These are phyloP conservation scores for Immersiporthe knoxdaviesiana DNA, from an alignment of 2,329 filamentous ascomycete genomes.

Conservation along the genomic window DNA sequence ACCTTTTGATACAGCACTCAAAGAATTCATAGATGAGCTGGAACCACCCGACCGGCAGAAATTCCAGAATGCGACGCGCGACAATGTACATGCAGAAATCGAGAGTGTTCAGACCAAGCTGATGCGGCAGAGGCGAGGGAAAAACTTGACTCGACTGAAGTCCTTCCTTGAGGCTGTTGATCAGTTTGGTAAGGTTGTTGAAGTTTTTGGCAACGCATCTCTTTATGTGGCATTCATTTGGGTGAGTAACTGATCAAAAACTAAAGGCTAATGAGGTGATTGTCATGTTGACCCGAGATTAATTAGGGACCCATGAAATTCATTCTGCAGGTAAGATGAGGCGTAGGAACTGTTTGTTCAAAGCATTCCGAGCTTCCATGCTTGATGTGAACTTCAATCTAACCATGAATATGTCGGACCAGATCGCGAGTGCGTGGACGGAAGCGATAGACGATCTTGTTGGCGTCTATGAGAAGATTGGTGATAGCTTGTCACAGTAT, in stretches of 20 bases:
- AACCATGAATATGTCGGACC: too few species aligned
- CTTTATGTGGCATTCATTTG: conserved; percentile 13
- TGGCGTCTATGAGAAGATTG: conserved; percentile 18
- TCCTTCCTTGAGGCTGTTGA: conserved; percentile 12
- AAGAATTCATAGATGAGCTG: conserved; percentile 9
- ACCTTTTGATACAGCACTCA: not conserved
- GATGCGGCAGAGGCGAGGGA: conserved; percentile 6
- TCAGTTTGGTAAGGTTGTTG: conserved; percentile 14
- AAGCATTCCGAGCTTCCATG: not conserved
- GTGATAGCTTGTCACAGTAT: conserved; percentile 10
- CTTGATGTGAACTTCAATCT: too few species aligned
- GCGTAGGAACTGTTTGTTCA: not conserved
- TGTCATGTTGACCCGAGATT: not conserved
- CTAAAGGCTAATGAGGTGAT: not conserved
- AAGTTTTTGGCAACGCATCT: conserved; percentile 14
- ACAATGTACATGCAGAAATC: not conserved
- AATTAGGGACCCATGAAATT: conserved; percentile 18
- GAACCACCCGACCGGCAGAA: not conserved
- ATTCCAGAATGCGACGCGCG: not conserved
- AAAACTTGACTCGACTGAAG: conserved; percentile 6
- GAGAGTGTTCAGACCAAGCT: not conserved
- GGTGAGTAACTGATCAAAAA: not conserved
- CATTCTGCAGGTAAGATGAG: conserved; percentile 7
- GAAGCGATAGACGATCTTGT: conserved; percentile 11
- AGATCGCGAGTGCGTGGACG: conserved; percentile 13